These are phyloP conservation scores for Prunus salicina DNA, from an alignment of 306 rosid species.

Conservation along the genomic window DNA sequence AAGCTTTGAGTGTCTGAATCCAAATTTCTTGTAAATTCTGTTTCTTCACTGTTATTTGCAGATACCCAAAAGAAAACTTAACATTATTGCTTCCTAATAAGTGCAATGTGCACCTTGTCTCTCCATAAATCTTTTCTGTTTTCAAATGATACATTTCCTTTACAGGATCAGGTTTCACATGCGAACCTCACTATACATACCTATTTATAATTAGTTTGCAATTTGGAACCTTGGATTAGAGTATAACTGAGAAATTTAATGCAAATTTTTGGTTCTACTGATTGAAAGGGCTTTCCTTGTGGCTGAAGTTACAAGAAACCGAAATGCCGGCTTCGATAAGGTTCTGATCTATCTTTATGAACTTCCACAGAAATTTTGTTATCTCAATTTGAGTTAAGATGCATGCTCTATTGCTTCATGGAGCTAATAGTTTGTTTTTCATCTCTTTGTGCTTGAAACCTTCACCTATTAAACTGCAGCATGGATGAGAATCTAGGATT, in stretches of 20 bases:
- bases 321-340: neutral
- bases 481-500: conserved; percentile 6
- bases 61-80: too few relatives aligned
- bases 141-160: too few relatives aligned
- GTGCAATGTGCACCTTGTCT: too few relatives aligned
- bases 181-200: neutral
- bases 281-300: neutral
- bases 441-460: neutral
- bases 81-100: too few relatives aligned
- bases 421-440: neutral
- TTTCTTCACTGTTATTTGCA: too few relatives aligned
- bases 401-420: neutral
- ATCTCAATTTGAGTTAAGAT: neutral
- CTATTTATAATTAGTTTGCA: neutral
- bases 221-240: neutral
- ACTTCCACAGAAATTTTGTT: neutral
- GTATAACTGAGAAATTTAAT: neutral
- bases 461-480: neutral
- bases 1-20: neutral
- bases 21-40: neutral
- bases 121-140: too few relatives aligned
- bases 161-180: neutral
- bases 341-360: neutral
- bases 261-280: neutral
- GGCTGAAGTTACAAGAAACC: neutral